These are phyloP conservation scores for Xylaria sp. DNA, from an alignment of 2,329 filamentous ascomycete species.

Conservation along the genomic window DNA sequence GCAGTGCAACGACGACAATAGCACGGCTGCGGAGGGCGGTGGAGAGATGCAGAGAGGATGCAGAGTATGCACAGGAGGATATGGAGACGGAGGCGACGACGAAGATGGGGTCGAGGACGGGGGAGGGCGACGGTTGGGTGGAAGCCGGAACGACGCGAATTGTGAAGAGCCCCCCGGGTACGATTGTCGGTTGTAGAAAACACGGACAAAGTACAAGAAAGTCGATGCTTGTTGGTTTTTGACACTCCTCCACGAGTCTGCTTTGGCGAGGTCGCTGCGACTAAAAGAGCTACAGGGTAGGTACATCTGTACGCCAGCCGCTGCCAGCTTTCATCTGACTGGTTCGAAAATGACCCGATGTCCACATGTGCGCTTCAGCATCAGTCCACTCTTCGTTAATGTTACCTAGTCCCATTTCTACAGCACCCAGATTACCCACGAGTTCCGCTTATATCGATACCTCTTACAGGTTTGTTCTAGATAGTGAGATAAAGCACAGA, in stretches of 20 bases:
- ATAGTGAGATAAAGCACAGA: not conserved
- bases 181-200: slow-evolving; percentile 35
- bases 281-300: slow-evolving; percentile 3
- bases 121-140: slow-evolving; percentile 30
- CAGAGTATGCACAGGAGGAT: slow-evolving; percentile 1
- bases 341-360: slow-evolving; percentile 3
- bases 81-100: not conserved
- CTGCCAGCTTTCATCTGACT: slow-evolving; percentile 16
- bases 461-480: not conserved
- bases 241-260: slow-evolving; percentile 5
- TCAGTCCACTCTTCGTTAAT: slow-evolving; percentile 12
- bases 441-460: slow-evolving; percentile 2
- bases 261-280: slow-evolving; percentile 7
- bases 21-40: slow-evolving; percentile 9
- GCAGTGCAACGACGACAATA: slow-evolving; percentile 4
- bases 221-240: slow-evolving; percentile 37
- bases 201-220: slow-evolving; percentile 33
- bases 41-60: not conserved
- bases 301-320: slow-evolving; percentile 25
- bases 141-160: slow-evolving; percentile 35
- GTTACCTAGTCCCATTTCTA: slow-evolving; percentile 2
- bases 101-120: slow-evolving; percentile 13
- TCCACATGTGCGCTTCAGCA: slow-evolving; percentile 12
- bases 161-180: slow-evolving; percentile 30
- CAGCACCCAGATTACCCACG: not conserved